Evolutionary conservation across 106 monocot species (phyloP), one percentile per base, ranked within the genome.

Genomic region (Dendrobium catenatum): DNA sequence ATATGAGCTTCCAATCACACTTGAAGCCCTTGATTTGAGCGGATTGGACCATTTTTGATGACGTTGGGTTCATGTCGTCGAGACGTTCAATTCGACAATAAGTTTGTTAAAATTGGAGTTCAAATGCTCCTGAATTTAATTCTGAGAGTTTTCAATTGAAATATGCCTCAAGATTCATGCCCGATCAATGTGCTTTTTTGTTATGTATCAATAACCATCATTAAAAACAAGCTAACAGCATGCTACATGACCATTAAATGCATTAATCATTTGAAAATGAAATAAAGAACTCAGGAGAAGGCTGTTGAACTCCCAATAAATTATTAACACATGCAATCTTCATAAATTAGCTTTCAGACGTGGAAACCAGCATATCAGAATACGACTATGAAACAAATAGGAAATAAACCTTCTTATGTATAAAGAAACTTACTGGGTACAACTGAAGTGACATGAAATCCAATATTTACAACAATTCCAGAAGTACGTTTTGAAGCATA

Each of bases 401-500:
- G 13, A 51, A 70, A 37, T 37, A 70, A 9, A 48, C 31, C 67
- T 43, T 7, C 29, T 43, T 55, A 49, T 19, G 19, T 31, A 48
- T 37, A 77, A 51, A 80, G 55, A 66, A 68, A 84, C 90, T 83
- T 86, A 97, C 97, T 94, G 75, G 97, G 94, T 58, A 97, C 94
- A 82, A 97, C 77, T 75, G 94, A 94, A 68, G 94, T 94, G 29
- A 82, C 88, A 89, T 94, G 85, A 85, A 94, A 97, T 37, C 97
- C 97, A 80, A 97, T 88, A 83, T 97, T 92, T 61, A 97, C 91
- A 85, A 92, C 91, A 85, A 97, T 94, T 33, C 97, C 97, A 73
- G 97, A 97, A 78, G 94, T 97, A 27, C 84, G 87, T 81, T 83
- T 94, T 68, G 97, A 87, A 84, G 94, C 87, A 91, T 92, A 94